These are phyloP conservation scores for Pisolithus sp. DNA, from an alignment of 768 basidiomycete genomes.

Conservation along the genomic window DNA sequence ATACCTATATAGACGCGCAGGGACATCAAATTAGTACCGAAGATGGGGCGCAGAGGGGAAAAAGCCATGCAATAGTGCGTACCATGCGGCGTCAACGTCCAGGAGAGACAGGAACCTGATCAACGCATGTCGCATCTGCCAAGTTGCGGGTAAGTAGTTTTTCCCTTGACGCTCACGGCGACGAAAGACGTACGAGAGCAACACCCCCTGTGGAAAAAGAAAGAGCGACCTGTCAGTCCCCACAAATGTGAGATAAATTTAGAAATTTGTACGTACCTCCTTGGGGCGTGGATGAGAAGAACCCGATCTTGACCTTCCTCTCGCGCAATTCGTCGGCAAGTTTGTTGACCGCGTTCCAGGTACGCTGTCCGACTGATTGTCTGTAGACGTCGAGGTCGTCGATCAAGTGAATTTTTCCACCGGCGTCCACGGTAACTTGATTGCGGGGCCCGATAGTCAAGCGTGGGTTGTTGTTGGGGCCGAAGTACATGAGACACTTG, in stretches of 20 bases:
- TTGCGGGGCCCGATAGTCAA: constrained; percentile 78
- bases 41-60: not conserved
- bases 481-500: constrained; percentile 79
- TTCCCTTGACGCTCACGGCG: not conserved
- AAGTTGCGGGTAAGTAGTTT: constrained; percentile 12
- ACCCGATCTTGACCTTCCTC: constrained; percentile 84
- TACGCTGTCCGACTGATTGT: constrained; percentile 62
- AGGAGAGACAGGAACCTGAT: constrained; percentile 77
- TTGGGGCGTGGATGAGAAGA: constrained; percentile 94
- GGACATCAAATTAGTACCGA: constrained; percentile 2
- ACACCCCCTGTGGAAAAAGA: constrained; percentile 65
- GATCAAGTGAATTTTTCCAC: constrained; percentile 77
- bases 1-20: constrained; percentile 45
- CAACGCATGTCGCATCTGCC: constrained; percentile 87
- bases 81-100: constrained; percentile 83
- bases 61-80: constrained; percentile 23
- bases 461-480: constrained; percentile 78
- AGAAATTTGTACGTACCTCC: constrained; percentile 51
- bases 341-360: constrained; percentile 78
- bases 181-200: constrained; percentile 60
- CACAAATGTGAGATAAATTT: constrained; percentile 4
- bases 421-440: constrained; percentile 83
- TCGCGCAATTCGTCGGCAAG: constrained; percentile 80
- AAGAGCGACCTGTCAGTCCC: constrained; percentile 19
- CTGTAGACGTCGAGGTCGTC: constrained; percentile 77